phyloP scores from a whole-genome alignment of 495 filamentous ascomycete species.

The Podospora pseudocomata region DNA sequence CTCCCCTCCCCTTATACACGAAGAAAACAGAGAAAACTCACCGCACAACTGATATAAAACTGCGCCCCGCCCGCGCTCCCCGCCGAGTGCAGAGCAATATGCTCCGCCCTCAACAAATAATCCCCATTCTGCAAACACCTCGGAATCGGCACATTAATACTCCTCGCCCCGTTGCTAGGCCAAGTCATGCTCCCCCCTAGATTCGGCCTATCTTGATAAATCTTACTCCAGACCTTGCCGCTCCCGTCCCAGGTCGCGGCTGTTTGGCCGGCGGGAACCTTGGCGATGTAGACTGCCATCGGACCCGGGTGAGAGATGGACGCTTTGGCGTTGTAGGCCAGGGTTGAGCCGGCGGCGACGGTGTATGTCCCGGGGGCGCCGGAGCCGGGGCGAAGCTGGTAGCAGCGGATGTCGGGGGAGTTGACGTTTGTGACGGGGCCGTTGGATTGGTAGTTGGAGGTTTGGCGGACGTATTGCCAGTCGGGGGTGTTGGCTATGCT shows the following conservation, averaged over 20 bases:
- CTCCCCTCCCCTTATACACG: constrained; percentile 31
- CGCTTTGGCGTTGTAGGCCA: constrained; percentile 44
- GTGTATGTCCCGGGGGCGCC: constrained; percentile 35
- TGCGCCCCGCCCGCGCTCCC: constrained; percentile 45
- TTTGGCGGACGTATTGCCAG: constrained; percentile 50
- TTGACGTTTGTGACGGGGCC: constrained; percentile 50
- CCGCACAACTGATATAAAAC: constrained; percentile 51
- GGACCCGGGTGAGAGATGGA: constrained; percentile 52
- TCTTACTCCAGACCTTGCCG: constrained; percentile 53
- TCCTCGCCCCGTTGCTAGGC: constrained; percentile 36
- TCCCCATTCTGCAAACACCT: constrained; percentile 49
- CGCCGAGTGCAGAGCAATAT: constrained; percentile 53
- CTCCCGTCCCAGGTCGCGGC: constrained; percentile 47
- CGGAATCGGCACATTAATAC: constrained; percentile 47
- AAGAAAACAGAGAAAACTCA: neutral
- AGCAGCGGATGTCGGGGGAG: constrained; percentile 48
- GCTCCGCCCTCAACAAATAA: constrained; percentile 59
- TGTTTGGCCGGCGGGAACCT: constrained; percentile 46
- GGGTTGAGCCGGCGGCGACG: constrained; percentile 44
- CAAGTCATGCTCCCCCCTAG: constrained; percentile 41
- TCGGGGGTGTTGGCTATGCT: constrained; percentile 35
- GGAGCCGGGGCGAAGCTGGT: constrained; percentile 42
- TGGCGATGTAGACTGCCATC: constrained; percentile 52
- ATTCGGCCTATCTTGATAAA: constrained; percentile 45
- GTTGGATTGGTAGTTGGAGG: constrained; percentile 51